Evolutionary conservation across 2,329 filamentous ascomycete genomes (phyloP), one percentile per base, ranked within the genome.

Genomic region (Fusarium duplospermum): DNA sequence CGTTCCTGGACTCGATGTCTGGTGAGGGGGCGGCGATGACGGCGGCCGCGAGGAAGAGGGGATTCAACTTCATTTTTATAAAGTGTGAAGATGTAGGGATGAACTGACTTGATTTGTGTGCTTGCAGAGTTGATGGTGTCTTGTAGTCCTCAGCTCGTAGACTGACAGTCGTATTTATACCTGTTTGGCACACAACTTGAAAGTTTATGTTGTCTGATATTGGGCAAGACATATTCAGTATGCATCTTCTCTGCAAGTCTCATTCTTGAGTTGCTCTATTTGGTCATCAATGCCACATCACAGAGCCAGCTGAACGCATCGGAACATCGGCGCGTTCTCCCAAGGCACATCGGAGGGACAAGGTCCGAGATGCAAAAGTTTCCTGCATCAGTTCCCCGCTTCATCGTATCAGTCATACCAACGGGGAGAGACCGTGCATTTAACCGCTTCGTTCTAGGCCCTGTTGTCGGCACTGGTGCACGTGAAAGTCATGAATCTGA

Each of bases 21-120:
- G 47, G 31, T 2, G 62, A 64, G 54, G 62, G 62, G 20, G 62
- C 62, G 14, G 62, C 62, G 20, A 64, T 50, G 38, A 64, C 62
- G 22, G 62, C 29, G 18, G 33, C 54, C 38, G 40, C 38, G 16
- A 64, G 38, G 62, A 64, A 47, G 18, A 64, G 27, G 14, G 36
- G 20, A 56, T 40, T 64, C 2, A 64, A 13, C 54, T 64, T 64
- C 62, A 64, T 64, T 20, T 64, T 59, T 20, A 8, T 2, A 52
- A 8, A 4, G 24, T 3, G 9, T 52, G 16, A 1, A 13, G 6
- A 14, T 52, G 4, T 20, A 6, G 8, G 1, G 4, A 8, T 14
- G 10, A 14, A 11, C 13, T 50, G 16, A 11, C 14, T n/a, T 3
- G 5, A 2, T 11, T 50, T 2, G 13, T 27, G 8, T n/a, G 16